Evolutionary conservation across 2,329 filamentous ascomycete species (phyloP), one percentile per base, ranked within the genome.

Genomic region (Trichophyton verrucosum): DNA sequence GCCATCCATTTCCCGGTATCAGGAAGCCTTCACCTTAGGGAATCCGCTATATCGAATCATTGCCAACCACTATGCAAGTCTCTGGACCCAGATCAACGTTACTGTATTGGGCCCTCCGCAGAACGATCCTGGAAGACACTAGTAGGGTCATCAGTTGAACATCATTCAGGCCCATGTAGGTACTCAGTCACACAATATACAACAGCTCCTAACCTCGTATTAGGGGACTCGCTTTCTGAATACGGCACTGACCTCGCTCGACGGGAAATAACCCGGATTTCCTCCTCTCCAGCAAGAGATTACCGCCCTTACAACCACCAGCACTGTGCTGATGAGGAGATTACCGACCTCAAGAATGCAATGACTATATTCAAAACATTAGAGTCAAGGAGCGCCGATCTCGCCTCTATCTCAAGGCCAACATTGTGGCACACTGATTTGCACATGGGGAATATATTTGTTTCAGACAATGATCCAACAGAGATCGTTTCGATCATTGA

Each of bases 361-460:
- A 47, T 27, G 24, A 8, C 17, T 3, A 7, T 62, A 15, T 44
- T 57, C 7, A 8, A 47, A 3, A 13, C 24, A 5, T 22, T 61
- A 22, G 53, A 58, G 8, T 42, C 53, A 2, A 7, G 22, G 8
- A 9, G 8, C 9, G 2, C 22, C 6, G n/a, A 56, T 22, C 20
- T 56, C 6, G 8, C 11, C 3, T 56, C 51, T 4, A 22, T 36
- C 8, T 36, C 57, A 13, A 44, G 38, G 17, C 61, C 61, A 7
- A 44, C 30, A 13, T 15, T 78, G 40, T 76, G 70, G 71, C 75
- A 78, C 66, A 67, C 66, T 38, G 74, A 77, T 64, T 66, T 77
- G 40, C 72, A 74, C 63, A 61, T 71, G 15, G 67, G 68, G 3
- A 78, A 77, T 61, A 67, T 77, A 22, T 76, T 77, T 61, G 69